phyloP scores from a whole-genome alignment of 257 asterid species.

The Solanum chmielewskii region DNA sequence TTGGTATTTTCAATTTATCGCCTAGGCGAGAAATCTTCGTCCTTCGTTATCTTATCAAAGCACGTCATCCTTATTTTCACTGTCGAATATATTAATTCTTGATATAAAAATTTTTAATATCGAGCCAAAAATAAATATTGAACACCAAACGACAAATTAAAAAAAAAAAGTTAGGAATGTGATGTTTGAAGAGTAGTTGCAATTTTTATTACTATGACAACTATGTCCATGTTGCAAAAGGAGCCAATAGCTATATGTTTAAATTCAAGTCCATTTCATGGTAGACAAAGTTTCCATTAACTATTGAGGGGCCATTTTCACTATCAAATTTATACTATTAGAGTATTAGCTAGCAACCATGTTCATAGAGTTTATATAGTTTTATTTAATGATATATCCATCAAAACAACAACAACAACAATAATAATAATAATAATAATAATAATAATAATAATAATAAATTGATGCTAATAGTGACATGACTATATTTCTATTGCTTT shows the following conservation, averaged over 20 bases:
- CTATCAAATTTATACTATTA: not conserved
- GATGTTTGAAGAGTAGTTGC: not conserved
- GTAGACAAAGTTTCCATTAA: conserved; percentile 4
- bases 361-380: not conserved
- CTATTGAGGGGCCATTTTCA: not conserved
- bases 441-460: not conserved
- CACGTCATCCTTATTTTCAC: not conserved
- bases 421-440: not conserved
- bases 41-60: not conserved
- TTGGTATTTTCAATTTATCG: not conserved
- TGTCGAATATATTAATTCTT: not conserved
- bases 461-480: conserved; percentile 9
- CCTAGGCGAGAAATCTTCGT: not conserved
- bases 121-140: not conserved
- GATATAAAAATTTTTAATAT: accelerated
- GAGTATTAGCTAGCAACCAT: not conserved
- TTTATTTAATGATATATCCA: not conserved
- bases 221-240: not conserved
- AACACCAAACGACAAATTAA: not conserved
- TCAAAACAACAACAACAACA: not conserved
- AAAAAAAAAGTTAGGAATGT: not conserved
- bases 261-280: conserved; percentile 4
- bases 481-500: conserved; percentile 1
- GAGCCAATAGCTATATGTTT: not conserved
- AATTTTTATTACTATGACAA: not conserved